Conservation (phyloP, 495 filamentous ascomycete genomes). For the Aspergillus bridgeri region DNA sequence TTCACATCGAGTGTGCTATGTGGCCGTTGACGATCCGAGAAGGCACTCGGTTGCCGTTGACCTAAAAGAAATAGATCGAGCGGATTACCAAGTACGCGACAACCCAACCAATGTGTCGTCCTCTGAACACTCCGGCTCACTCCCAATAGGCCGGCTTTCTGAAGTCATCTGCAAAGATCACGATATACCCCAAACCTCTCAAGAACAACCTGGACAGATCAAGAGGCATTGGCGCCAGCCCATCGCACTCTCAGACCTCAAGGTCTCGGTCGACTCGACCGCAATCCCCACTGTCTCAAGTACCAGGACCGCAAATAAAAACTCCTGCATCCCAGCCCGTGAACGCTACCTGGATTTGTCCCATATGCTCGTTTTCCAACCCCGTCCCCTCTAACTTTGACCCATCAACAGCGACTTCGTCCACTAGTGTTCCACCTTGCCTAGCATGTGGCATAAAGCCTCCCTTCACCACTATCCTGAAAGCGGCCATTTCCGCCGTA, state of each 20-base stretch:
- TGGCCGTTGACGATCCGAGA: conserved; percentile 83
- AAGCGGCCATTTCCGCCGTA: conserved; percentile 73
- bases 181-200: conserved; percentile 72
- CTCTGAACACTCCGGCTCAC: conserved; percentile 17
- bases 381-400: conserved; percentile 92
- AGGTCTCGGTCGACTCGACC: conserved; percentile 18
- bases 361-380: conserved; percentile 97
- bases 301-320: conserved; percentile 15
- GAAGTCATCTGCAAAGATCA: conserved; percentile 94
- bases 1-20: conserved; percentile 91
- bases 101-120: background rate
- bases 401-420: conserved; percentile 65
- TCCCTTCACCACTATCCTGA: conserved; percentile 72
- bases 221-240: conserved; percentile 32
- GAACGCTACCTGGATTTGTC: conserved; percentile 92
- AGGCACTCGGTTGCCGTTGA: conserved; percentile 82
- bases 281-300: conserved; percentile 26
- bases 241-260: conserved; percentile 26
- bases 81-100: conserved; percentile 76
- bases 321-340: conserved; percentile 29
- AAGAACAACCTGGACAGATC: conserved; percentile 46
- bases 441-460: conserved; percentile 93
- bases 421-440: conserved; percentile 80
- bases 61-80: conserved; percentile 84
- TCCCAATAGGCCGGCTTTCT: conserved; percentile 75